These are phyloP conservation scores for Lachancea cidri DNA, from an alignment of 805 yeast species.

Conservation along the genomic window DNA sequence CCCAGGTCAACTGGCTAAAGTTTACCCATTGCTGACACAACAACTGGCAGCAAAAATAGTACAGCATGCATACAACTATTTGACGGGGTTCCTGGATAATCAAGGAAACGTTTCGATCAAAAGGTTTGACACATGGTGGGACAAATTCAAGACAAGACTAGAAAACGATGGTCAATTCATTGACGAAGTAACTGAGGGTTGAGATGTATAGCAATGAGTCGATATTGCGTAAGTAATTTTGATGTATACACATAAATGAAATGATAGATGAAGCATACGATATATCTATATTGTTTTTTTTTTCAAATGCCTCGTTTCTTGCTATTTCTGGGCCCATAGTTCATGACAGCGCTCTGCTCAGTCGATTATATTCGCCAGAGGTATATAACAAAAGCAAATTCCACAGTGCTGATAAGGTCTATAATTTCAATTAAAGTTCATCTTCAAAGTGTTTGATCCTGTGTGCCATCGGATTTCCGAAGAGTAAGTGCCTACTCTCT, in stretches of 20 bases:
- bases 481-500: slow-evolving; percentile 55
- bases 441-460: slow-evolving; percentile 53
- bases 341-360: too few species aligned
- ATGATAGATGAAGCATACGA: background rate
- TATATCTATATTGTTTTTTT: too few species aligned
- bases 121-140: slow-evolving; percentile 94
- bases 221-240: background rate
- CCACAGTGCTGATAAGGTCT: slow-evolving; percentile 2
- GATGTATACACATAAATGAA: background rate
- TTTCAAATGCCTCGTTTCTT: too few species aligned
- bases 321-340: too few species aligned
- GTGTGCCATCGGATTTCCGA: slow-evolving; percentile 72
- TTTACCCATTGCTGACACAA: slow-evolving; percentile 45
- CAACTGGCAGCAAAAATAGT: slow-evolving; percentile 81
- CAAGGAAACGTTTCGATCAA: slow-evolving; percentile 81
- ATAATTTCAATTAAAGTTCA: slow-evolving; percentile 36
- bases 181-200: slow-evolving; percentile 40
- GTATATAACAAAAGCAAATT: too few species aligned
- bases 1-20: slow-evolving; percentile 29
- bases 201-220: background rate
- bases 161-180: slow-evolving; percentile 79
- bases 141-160: slow-evolving; percentile 70
- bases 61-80: slow-evolving; percentile 83
- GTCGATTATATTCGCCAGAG: too few species aligned
- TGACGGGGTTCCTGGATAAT: slow-evolving; percentile 79